A percentile compares a stretch with the other conserved stretches of the same genome.
Evolutionary conservation across 129 eudicot genomes (phyloP).

Genomic region (Lactuca sativa): DNA sequence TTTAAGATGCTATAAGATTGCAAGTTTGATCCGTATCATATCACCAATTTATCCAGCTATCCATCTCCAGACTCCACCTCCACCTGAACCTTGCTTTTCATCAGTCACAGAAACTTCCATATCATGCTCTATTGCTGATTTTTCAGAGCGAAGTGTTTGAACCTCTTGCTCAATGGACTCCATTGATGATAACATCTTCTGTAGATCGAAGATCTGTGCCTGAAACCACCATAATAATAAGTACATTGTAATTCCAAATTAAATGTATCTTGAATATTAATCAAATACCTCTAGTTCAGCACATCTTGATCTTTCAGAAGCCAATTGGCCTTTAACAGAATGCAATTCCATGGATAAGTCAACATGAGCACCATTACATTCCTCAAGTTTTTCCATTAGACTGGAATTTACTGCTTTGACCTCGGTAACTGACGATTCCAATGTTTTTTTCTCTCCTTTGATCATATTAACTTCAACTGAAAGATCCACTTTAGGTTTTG

Average conservation of each 20-base stretch:
- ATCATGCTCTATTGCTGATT: constrained; percentile 71
- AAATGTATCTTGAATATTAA: not conserved
- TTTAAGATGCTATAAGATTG: constrained; percentile 22
- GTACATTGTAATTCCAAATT: not conserved
- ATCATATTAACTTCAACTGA: constrained; percentile 39
- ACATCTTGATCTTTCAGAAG: constrained; percentile 93
- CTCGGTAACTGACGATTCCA: constrained; percentile 64
- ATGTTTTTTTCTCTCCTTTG: constrained; percentile 60
- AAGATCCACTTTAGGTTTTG: constrained; percentile 52
- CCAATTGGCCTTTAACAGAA: constrained; percentile 87
- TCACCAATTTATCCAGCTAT: constrained; percentile 46
- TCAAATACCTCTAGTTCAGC: constrained; percentile 61
- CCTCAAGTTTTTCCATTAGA: constrained; percentile 67
- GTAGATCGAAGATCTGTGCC: constrained; percentile 85
- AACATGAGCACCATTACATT: constrained; percentile 48
- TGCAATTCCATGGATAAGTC: constrained; percentile 88
- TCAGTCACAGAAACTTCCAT: constrained; percentile 53
- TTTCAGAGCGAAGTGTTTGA: constrained; percentile 61
- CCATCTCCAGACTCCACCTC: constrained; percentile 90
- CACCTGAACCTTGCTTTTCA: constrained; percentile 72
- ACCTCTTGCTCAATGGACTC: constrained; percentile 86
- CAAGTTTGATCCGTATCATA: constrained; percentile 4
- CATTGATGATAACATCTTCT: constrained; percentile 66
- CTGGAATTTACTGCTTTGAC: constrained; percentile 50
- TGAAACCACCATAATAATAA: constrained; percentile 32